Evolutionary conservation across 108 stramenopile species (phyloP).

Genomic region (Mayamaea pseudoterrestris): DNA sequence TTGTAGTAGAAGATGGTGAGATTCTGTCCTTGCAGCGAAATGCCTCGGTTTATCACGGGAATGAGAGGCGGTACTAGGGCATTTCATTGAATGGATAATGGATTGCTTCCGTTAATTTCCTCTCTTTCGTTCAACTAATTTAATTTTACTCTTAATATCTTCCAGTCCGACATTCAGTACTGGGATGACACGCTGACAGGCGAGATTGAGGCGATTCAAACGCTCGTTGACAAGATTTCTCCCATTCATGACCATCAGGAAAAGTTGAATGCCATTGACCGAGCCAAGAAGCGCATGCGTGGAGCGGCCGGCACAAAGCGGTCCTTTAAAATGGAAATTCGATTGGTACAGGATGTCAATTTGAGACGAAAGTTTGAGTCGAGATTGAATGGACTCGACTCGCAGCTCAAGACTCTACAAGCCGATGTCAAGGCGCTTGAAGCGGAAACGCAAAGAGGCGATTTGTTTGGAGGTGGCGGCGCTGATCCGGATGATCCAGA

Average conservation of each 20-base stretch:
- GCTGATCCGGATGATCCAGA: slow-evolving; percentile 9
- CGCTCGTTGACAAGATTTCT: slow-evolving; percentile 29
- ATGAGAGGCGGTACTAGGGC: too few species aligned
- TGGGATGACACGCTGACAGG: slow-evolving; percentile 75
- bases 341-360: slow-evolving; percentile 48
- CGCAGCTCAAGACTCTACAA: slow-evolving; percentile 37
- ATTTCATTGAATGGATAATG: too few species aligned
- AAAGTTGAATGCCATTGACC: slow-evolving; percentile 37
- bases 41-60: too few species aligned
- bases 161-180: slow-evolving; percentile 74
- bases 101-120: too few species aligned
- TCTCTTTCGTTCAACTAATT: too few species aligned
- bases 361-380: slow-evolving; percentile 37
- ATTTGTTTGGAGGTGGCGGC: slow-evolving; percentile 38
- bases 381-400: slow-evolving; percentile 33
- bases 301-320: slow-evolving; percentile 58
- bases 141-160: not conserved
- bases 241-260: slow-evolving; percentile 23
- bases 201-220: slow-evolving; percentile 49
- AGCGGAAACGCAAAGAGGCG: slow-evolving; percentile 39
- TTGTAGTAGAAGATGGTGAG: too few species aligned
- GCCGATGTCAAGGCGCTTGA: slow-evolving; percentile 60
- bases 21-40: too few species aligned
- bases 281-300: slow-evolving; percentile 51
- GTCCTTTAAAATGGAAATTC: slow-evolving; percentile 76